Conservation (phyloP, 352 stramenopile species). For the Phytophthora quininea region DNA sequence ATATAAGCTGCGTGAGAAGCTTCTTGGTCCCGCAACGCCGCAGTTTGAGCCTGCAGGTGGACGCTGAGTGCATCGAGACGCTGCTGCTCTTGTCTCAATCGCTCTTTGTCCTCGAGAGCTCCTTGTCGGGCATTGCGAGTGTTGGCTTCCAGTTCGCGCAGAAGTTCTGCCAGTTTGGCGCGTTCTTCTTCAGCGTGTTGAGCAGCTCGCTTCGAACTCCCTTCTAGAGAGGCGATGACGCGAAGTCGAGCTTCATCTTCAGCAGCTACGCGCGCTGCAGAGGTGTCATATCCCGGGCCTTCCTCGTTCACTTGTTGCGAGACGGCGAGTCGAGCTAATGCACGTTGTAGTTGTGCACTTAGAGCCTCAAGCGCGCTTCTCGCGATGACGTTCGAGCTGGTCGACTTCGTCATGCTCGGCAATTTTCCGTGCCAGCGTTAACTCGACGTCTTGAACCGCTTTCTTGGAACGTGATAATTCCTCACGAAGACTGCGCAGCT, state of each 20-base stretch:
- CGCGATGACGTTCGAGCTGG: constrained; percentile 41
- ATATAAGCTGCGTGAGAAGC: constrained; percentile 50
- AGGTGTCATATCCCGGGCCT: constrained; percentile 33
- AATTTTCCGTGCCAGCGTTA: constrained; percentile 19
- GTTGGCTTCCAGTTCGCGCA: constrained; percentile 56
- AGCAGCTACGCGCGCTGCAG: constrained; percentile 29
- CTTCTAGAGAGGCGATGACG: constrained; percentile 70
- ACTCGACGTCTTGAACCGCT: constrained; percentile 25
- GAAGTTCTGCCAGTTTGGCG: constrained; percentile 50
- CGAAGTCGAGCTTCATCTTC: constrained; percentile 63
- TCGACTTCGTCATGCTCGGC: constrained; percentile 46
- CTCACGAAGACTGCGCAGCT: constrained; percentile 23
- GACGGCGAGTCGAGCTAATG: constrained; percentile 56
- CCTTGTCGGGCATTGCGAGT: constrained; percentile 60
- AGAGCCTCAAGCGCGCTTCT: constrained; percentile 58
- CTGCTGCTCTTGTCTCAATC: constrained; percentile 70
- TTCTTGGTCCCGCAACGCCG: constrained; percentile 55
- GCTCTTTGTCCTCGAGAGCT: constrained; percentile 76
- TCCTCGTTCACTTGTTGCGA: constrained; percentile 57
- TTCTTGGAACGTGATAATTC: constrained; percentile 29
- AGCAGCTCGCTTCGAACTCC: constrained; percentile 56
- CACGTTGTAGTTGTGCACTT: constrained; percentile 55
- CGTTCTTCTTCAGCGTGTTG: constrained; percentile 68
- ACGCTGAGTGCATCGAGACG: constrained; percentile 59
- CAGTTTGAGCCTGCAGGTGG: constrained; percentile 73